Evolutionary conservation across 2,329 filamentous ascomycete genomes (phyloP), one percentile per base, ranked within the genome.

Genomic region (Ceratocystis harringtonii): DNA sequence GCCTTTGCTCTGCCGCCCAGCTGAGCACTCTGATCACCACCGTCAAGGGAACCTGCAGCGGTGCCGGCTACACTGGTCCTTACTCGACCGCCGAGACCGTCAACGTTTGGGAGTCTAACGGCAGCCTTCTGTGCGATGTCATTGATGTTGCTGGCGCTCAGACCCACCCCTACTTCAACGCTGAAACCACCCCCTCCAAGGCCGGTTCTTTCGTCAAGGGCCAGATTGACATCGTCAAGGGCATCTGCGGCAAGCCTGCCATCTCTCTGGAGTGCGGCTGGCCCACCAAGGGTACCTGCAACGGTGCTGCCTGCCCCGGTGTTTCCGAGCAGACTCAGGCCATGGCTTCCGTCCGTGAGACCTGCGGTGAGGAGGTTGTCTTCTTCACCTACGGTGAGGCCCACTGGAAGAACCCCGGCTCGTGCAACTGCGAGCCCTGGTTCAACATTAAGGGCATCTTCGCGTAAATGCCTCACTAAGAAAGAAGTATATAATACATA

Each of bases 111-210:
- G 78, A 90, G 77, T 80, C 86, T 69, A 81, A 81, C 67, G 69
- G 80, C 65, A 71, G 73, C 41, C 76, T 76, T 61, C 81, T 96
- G 68, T 96, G 92, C 82, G 71, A 72, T 44, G 82, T 80, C 71
- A 80, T 96, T 67, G 91, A 96, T 73, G 79, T 95, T 68, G 82
- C 90, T 45, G 89, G 87, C 76, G 85, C 84, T 76, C 96, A 96
- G 82, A 85, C 95, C 72, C 92, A 97, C 79, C 86, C 92, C 70
- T 96, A 88, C 87, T 97, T 96, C 87, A 95, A 95, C 80, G 74
- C 84, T 58, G 78, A 81, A 67, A 81, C 86, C 69, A 73, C 76
- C 28, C 82, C 91, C 68, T 72, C 76, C 3, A 72, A 81, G 62
- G 91, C 92, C 65, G 92, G 92, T 73, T 74, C 78, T 63, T 96